Base-by-base conservation (phyloP, 495 filamentous ascomycete species). In the Penicillium silybi region DNA sequence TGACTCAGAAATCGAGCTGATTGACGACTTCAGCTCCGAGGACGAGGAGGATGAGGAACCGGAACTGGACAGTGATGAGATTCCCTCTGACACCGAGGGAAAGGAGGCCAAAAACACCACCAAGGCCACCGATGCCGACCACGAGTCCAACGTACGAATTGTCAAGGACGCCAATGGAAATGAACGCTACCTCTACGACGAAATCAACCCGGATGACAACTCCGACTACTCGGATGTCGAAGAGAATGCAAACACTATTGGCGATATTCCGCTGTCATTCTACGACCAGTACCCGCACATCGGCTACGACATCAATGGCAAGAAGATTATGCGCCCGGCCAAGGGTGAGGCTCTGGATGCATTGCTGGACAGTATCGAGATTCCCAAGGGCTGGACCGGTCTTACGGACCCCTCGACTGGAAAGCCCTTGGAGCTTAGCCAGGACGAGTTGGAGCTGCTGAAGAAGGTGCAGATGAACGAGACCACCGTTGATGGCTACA, bases 281-380 rank as follows among this genome's bases (percentile, higher is more conserved):
- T 98, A 98, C 77, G 92, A 97, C 64, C 86, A 88, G 41, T 97
- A 96, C 64, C 93, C 95, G 47, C 93, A 98, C 67, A 96, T 98
- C 66, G 93, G 93, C 38, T 98, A 98, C 70, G 88, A 97, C 65
- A 96, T 98, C 70, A 95, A 98, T 72, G 93, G 93, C 67, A 96
- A 91, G 77, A 95, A 89, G 69, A 95, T 98, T 49, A 85, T 95
- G 84, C 88, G 93, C 41, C 93, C 93, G 2, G 93, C 93, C 26
- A 91, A 90, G 63, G 93, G 93, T 29, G 87, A 95, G 64, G 93
- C 95, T 35, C 74, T 98, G 26, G 95, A 98, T 80, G 89, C 90
- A 6, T 77, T 98, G 39, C 78, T 98, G 25, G 92, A 97, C 60
- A 95, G 88, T 67, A 97, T 98, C 57, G 93, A 98, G 58, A 75